A percentile compares a stretch with the other conserved stretches of the same genome.
Evolutionary conservation across 2,329 filamentous ascomycete genomes (phyloP).

Genomic region (Fusarium siculi): DNA sequence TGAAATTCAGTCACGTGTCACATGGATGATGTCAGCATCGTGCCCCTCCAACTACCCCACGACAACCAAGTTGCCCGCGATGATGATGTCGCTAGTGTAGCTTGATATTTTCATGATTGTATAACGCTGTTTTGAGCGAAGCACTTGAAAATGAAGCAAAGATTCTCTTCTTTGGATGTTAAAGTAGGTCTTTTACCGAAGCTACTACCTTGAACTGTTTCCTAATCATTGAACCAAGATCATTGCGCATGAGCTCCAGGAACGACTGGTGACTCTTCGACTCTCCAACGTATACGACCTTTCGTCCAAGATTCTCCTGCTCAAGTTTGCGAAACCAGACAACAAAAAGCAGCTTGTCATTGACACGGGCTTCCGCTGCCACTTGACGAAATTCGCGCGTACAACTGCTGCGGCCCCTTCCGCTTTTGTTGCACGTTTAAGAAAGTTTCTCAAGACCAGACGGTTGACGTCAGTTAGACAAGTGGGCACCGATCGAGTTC

Average conservation of each 20-base stretch:
- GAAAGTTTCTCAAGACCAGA: conserved; percentile 89
- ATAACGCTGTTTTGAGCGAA: conserved; percentile 1
- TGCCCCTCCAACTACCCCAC: conserved; percentile 36
- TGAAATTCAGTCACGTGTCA: conserved; percentile 17
- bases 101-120: conserved; percentile 22
- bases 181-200: conserved; percentile 59
- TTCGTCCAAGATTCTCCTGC: conserved; percentile 91
- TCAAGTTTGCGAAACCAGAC: conserved; percentile 94
- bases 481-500: conserved; percentile 91
- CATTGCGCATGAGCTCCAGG: conserved; percentile 91
- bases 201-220: neutral
- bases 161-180: conserved; percentile 83
- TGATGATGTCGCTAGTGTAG: conserved; percentile 23
- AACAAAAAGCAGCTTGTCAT: conserved; percentile 90
- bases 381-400: conserved; percentile 90
- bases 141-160: conserved; percentile 73
- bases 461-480: conserved; percentile 84
- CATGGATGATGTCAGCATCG: conserved; percentile 29
- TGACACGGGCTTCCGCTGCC: conserved; percentile 95
- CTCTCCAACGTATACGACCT: conserved; percentile 96
- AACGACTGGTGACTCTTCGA: conserved; percentile 78
- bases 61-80: neutral
- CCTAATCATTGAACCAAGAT: conserved; percentile 65
- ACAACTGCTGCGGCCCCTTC: conserved; percentile 87
- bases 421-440: conserved; percentile 82